Conservation (phyloP, 805 yeast genomes). For the Soucietia sequanensis region DNA sequence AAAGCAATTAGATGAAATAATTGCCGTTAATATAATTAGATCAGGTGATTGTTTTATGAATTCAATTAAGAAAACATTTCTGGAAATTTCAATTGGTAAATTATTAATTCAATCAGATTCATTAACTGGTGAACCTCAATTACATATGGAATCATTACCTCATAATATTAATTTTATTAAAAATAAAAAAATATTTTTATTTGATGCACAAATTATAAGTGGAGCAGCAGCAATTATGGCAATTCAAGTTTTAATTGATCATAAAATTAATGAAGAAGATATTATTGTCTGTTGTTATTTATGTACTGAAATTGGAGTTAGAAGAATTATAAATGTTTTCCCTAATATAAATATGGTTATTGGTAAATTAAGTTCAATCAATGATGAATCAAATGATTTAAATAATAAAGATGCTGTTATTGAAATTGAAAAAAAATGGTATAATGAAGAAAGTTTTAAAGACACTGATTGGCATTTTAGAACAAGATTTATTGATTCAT, state of each 20-base stretch:
- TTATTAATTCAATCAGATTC: conserved; percentile 85
- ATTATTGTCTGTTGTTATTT: conserved; percentile 69
- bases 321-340: conserved; percentile 73
- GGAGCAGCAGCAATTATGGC: conserved; percentile 98
- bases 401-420: no score
- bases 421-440: conserved; percentile 11
- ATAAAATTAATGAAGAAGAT: conserved; percentile 59
- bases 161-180: conserved; percentile 11
- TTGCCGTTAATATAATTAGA: conserved; percentile 78
- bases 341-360: conserved; percentile 66
- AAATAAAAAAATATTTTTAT: conserved; percentile 54
- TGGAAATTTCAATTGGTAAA: conserved; percentile 80
- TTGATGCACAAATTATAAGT: conserved; percentile 85
- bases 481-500: conserved; percentile 68
- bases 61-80: conserved; percentile 71
- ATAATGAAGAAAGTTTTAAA: conserved; percentile 39
- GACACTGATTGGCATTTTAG: conserved; percentile 61
- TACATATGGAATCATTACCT: conserved; percentile 81
- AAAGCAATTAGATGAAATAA: conserved; percentile 49
- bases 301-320: conserved; percentile 76
- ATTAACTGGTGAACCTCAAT: conserved; percentile 88
- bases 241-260: conserved; percentile 79
- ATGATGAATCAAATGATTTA: conserved; percentile 16
- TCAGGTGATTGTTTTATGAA: conserved; percentile 92
- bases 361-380: conserved; percentile 57